Base-by-base conservation (phyloP, 805 yeast genomes). In the Candida ovalis region DNA sequence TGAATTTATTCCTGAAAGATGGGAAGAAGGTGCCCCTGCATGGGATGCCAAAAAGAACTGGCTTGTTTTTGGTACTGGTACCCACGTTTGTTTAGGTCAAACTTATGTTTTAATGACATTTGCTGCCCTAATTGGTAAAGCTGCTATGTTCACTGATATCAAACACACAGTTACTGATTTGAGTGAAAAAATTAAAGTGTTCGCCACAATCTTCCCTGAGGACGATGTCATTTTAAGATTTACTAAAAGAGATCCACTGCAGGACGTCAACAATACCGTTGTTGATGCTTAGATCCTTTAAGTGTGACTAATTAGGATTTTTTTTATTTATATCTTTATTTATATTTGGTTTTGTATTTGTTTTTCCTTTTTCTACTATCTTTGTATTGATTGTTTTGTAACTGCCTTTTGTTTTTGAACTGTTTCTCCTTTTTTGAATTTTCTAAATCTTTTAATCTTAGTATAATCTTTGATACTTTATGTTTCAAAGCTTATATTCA, bases 151-250 rank as follows among this genome's bases (percentile, higher is more conserved):
- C 58, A 77, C 90, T 46, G 91, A 94, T 68, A 81, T 94, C 72
- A 70, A 78, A 50, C 99, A 94, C 68, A 77, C 82, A 55, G 81
- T 85, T 42, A 94, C 99, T 22, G 86, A 84, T 38, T 73, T 84
- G 57, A 83, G 92, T 58, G 99, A 94, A 73, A 84, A 89, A 63
- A 90, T 94, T 63, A 88, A 89, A 64, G 98, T 94, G 36, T 94
- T 94, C 67, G 99, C 99, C 24, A 94, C 99, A 18, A 90, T 94
- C 65, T 94, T 94, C 86, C 99, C 99, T 24, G 82, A 88, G 68
- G 99, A 94, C 71, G 97, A 94, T 67, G 81, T 96, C 64, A 80
- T 88, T 55, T 72, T 94, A 66, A 74, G 82, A 58, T 92, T 91
- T 75, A 75, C 73, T 43, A 72, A 64, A 57, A 81, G 94, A 72